Base-by-base conservation (phyloP, 192 early-diverging fungal species). In the Spizellomyces sp. region DNA sequence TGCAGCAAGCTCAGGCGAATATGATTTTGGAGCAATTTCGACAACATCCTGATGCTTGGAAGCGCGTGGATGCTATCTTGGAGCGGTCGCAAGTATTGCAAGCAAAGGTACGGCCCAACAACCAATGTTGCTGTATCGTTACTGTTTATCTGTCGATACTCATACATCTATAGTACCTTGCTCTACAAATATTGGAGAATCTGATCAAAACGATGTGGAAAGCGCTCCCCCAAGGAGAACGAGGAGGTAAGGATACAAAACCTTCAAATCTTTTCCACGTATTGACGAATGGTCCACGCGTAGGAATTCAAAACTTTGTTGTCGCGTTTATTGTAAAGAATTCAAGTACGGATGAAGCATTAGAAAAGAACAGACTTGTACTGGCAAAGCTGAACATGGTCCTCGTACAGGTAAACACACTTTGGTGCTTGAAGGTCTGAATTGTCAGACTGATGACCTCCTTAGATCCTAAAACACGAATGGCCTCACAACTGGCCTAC, bases 401-500 rank as follows among this genome's bases (percentile, higher is more conserved):
- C 8, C 81, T 99, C 54, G 98, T 99, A 0, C 96, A 98, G 90
- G 93, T 94, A 81, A 48, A 78, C 45, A 55, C 9, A 2, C 4
- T 55, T 17, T 12, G 19, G 36, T 6, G 67, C 19, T 2, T 66
- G 64, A 14, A 71, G 65, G 15, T 21, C 5, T 8, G 5, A 15
- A 19, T 63, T 62, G 44, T 27, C 4, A 66, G 19, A 60, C 27
- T 27, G 5, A 7, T 48, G 21, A 55, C 65, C 41, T 65, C 22
- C 46, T 56, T 70, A 95, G 93, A 97, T 99, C 58, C 78, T 99
- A 70, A 99, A 99, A 82, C 96, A 99, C 80, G 98, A 99, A 79
- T 99, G 98, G 98, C 98, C 98, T 10, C 94, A 94, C 75, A 95
- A 96, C 76, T 99, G 98, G 98, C 98, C 98, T 4, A 83, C 85